A percentile compares a stretch with the other conserved stretches of the same genome.
These are phyloP conservation scores for Teunomyces panamensis DNA, from an alignment of 805 yeast species.

Conservation along the genomic window DNA sequence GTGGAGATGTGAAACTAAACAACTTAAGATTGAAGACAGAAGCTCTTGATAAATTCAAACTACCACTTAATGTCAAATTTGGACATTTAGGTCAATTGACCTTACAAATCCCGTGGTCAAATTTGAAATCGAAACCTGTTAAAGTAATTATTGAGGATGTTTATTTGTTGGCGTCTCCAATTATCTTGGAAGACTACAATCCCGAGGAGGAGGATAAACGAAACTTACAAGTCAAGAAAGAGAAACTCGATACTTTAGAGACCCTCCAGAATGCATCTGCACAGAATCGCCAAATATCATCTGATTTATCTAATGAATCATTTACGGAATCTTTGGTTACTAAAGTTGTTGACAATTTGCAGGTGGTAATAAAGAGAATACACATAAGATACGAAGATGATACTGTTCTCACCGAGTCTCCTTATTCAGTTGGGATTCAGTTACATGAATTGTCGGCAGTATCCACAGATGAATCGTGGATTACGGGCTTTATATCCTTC, in stretches of 20 bases:
- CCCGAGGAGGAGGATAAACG: slow-evolving; percentile 58
- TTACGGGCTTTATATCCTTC: slow-evolving; percentile 77
- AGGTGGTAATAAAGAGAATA: slow-evolving; percentile 84
- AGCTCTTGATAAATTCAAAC: slow-evolving; percentile 77
- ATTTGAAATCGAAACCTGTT: slow-evolving; percentile 88
- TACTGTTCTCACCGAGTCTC: slow-evolving; percentile 62
- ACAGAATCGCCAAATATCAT: slow-evolving; percentile 25
- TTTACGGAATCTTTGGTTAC: slow-evolving; percentile 86
- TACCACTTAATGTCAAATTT: slow-evolving; percentile 83
- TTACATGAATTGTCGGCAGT: slow-evolving; percentile 86
- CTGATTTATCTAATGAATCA: slow-evolving; percentile 59
- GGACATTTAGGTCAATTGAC: slow-evolving; percentile 91
- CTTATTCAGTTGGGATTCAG: slow-evolving; percentile 81
- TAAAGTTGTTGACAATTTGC: slow-evolving; percentile 89
- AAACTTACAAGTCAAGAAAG: slow-evolving; percentile 58
- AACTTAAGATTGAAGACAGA: slow-evolving; percentile 81
- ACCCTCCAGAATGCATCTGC: slow-evolving; percentile 50
- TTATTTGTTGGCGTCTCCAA: slow-evolving; percentile 77
- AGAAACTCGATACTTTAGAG: slow-evolving; percentile 66
- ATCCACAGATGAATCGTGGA: slow-evolving; percentile 83
- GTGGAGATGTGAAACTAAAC: slow-evolving; percentile 88
- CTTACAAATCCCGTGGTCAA: slow-evolving; percentile 95
- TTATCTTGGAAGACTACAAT: slow-evolving; percentile 52
- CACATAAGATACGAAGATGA: slow-evolving; percentile 91
- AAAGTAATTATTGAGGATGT: slow-evolving; percentile 84